Base-by-base conservation (phyloP, 495 filamentous ascomycete species). In the Xylaria venustula region DNA sequence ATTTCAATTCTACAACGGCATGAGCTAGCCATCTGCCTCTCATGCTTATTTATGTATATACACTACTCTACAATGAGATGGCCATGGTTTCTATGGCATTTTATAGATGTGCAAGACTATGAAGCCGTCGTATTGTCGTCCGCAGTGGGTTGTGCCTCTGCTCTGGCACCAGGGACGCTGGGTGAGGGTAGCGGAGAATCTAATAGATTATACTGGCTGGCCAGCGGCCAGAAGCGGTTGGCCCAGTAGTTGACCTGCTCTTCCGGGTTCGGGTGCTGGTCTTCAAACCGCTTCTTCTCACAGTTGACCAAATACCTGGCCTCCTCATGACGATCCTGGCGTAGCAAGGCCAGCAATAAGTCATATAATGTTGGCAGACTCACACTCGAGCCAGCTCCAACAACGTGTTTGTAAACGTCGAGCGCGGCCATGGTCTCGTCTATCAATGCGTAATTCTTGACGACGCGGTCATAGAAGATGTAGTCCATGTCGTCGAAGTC, bases 381-480 rank as follows among this genome's bases (percentile, higher is more conserved):
- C 69, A 82, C 45, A 32, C 64, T 54, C 14, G 67, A 73, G 17
- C 80, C 77, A 28, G 73, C 54, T 4, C 54, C 65, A 7, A 75
- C 68, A 49, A 85, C 69, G n/a, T 70, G 64, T 28, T 75, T 64
- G 48, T 87, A 78, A 2, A 86, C 67, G 7, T 68, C 63, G 58
- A 88, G 74, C 58, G 87, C 84, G 37, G 75, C 75, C 11, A 71
- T 66, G 0, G 77, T 73, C 45, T 84, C 73, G 36, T 83, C 83
- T 6, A 63, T 66, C 17, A 67, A 50, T 9, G 81, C 75, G 65
- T 89, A 92, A 7, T 86, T 87, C 53, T 81, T 79, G 47, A 90
- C 78, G 34, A 90, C 71, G 50, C 88, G 79, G 62, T 90, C 85
- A 79, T 85, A 91, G 66, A 92, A 86, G 37, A 83, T 70, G 36